Evolutionary conservation across 164 flowering plant genomes (phyloP).

Genomic region (Umbellularia californica): DNA sequence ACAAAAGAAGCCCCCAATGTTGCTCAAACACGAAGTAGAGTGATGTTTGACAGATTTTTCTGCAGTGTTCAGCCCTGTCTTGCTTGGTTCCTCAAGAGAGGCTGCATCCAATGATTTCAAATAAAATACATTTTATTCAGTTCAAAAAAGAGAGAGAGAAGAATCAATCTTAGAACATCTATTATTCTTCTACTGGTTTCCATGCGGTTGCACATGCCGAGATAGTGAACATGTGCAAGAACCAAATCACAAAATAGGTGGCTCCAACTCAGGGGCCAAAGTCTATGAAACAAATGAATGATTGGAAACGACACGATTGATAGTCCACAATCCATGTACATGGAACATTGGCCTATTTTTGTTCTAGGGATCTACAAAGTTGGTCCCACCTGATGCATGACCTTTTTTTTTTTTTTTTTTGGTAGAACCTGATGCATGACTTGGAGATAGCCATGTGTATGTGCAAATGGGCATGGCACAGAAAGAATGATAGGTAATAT

Average conservation of each 20-base stretch:
- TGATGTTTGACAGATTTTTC: constrained; percentile 25
- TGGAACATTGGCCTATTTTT: too few species aligned
- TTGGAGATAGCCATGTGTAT: background rate
- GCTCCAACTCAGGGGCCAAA: too few species aligned
- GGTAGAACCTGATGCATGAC: background rate
- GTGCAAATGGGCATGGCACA: background rate
- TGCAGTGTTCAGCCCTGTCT: constrained; percentile 33
- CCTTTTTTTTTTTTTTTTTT: too few species aligned
- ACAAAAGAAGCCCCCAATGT: constrained; percentile 54
- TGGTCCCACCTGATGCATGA: background rate
- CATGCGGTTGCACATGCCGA: background rate
- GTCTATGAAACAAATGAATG: background rate
- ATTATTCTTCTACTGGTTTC: background rate
- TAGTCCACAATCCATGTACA: too few species aligned
- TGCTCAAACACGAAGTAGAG: constrained; percentile 40
- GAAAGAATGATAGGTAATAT: too few species aligned
- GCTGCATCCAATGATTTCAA: constrained; percentile 31
- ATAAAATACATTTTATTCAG: constrained; percentile 5
- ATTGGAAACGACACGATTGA: background rate
- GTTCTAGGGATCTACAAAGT: too few species aligned
- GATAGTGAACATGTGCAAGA: background rate
- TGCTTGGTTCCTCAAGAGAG: constrained; percentile 48
- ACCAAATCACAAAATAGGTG: background rate
- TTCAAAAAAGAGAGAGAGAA: background rate
- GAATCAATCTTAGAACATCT: background rate